These are phyloP conservation scores for Fusarium mangiferae DNA, from an alignment of 2,329 filamentous ascomycete species.

Conservation along the genomic window DNA sequence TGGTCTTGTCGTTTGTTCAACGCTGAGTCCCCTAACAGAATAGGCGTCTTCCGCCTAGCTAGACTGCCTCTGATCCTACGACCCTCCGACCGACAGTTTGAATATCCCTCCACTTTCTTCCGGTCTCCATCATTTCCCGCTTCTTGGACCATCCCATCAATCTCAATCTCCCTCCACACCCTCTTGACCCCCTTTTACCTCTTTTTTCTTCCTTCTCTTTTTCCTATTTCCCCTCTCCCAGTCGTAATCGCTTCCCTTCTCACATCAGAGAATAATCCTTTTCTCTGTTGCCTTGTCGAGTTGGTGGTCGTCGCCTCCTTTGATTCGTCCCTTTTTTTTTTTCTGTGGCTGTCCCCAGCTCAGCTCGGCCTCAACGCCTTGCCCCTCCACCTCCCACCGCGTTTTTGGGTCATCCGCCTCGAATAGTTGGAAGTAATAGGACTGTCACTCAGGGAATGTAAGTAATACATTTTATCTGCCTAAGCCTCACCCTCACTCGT, in stretches of 20 bases:
- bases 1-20: not conserved
- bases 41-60: not conserved
- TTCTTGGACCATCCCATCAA: constrained; percentile 12
- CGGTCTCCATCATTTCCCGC: constrained; percentile 36
- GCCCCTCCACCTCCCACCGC: constrained; percentile 39
- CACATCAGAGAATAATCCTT: constrained; percentile 5
- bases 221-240: not conserved
- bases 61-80: not conserved
- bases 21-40: not conserved
- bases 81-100: constrained; percentile 34
- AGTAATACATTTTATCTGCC: constrained; percentile 22
- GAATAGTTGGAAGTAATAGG: constrained; percentile 21
- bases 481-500: constrained; percentile 25
- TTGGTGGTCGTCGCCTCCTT: constrained; percentile 28
- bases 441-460: constrained; percentile 29
- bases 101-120: constrained; percentile 36
- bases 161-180: constrained; percentile 35
- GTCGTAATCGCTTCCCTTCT: constrained; percentile 3
- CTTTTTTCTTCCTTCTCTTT: constrained; percentile 3
- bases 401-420: constrained; percentile 31
- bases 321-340: constrained; percentile 12
- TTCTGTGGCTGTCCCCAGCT: constrained; percentile 24
- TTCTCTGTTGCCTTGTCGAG: constrained; percentile 26
- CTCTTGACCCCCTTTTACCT: constrained; percentile 33
- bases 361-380: constrained; percentile 20